Base-by-base conservation (phyloP, 805 yeast genomes). In the Blastobotrys muscicola region DNA sequence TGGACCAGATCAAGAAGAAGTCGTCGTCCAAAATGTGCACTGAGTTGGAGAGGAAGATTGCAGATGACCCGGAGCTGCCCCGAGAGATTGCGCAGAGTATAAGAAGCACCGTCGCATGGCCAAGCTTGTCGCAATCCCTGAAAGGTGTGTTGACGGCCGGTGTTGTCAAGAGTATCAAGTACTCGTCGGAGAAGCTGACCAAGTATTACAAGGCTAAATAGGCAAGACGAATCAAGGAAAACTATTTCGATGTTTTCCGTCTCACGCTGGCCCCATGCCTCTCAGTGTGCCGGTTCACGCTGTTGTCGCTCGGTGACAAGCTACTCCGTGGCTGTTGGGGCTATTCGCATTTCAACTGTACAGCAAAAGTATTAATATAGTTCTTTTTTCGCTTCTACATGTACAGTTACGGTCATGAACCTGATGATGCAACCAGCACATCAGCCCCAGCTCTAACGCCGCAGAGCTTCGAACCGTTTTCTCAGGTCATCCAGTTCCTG, bases 71-170 rank as follows among this genome's bases (percentile, higher is more conserved):
- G 4, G 46, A 61, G 30, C 61, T 75, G 38, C 50, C 55, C 6
- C 36, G 53, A 30, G 59, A 68, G 43, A 56, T 75, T 50, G 48
- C 58, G 45, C 44, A 60, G 3, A 65, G 72, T 2, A 67, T 84
- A 33, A 64, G 67, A 49, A 62, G 69, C 20, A 82, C 82, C 1
- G 87, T 89, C 6, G 68, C 68, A 36, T 64, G 65, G 57, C 80
- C 92, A n/a, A 84, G 95, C 11, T 57, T 79, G 11, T 61, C 77
- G 7, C 98, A 92, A 61, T 76, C 85, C 29, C 50, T 77, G 12
- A 87, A 90, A 60, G 98, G 98, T 0, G 54, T 90, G 1, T 66
- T 85, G 35, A 86, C 95, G 2, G 96, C 97, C 1, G 98, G 98
- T 1, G 40, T 83, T 1, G 57, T 67, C 13, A 84, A 82, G 57